phyloP scores from a whole-genome alignment of 192 early-diverging fungal species.

The Jimgerdemannia flammicorona region DNA sequence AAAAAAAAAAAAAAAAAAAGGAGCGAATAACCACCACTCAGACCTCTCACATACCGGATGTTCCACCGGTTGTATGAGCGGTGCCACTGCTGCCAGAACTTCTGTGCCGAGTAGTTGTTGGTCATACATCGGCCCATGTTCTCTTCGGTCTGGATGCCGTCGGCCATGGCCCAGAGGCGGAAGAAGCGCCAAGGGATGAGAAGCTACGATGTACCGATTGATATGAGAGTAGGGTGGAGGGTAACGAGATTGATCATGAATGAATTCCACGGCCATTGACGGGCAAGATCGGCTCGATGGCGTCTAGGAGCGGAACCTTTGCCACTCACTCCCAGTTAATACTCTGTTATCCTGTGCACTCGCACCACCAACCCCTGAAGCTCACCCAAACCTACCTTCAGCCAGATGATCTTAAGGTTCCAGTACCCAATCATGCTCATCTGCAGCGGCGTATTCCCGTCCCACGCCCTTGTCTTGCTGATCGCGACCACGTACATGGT shows the following conservation, averaged over 20 bases:
- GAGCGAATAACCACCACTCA: slow-evolving; percentile 48
- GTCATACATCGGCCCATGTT: slow-evolving; percentile 97
- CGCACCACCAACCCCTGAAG: too few relatives aligned
- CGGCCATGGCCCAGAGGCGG: slow-evolving; percentile 91
- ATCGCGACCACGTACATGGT: slow-evolving; percentile 88
- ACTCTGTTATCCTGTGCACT: too few relatives aligned
- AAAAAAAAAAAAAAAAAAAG: too few relatives aligned
- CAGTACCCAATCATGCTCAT: slow-evolving; percentile 87
- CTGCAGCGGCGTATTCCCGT: slow-evolving; percentile 71
- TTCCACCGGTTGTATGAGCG: slow-evolving; percentile 90
- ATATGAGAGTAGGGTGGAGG: background rate
- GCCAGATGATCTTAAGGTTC: slow-evolving; percentile 90
- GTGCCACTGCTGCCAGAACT: slow-evolving; percentile 98
- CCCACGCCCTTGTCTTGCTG: slow-evolving; percentile 83
- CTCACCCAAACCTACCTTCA: slow-evolving; percentile 52
- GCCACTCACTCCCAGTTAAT: too few relatives aligned
- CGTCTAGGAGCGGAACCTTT: too few relatives aligned
- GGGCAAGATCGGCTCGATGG: too few relatives aligned
- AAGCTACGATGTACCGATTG: slow-evolving; percentile 38
- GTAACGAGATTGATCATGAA: background rate
- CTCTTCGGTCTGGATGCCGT: slow-evolving; percentile 84
- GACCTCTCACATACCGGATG: slow-evolving; percentile 49
- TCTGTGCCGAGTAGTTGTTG: slow-evolving; percentile 91
- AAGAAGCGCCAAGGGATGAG: slow-evolving; percentile 98
- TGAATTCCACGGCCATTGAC: too few relatives aligned